Evolutionary conservation across 2,329 filamentous ascomycete genomes (phyloP), one percentile per base, ranked within the genome.

Genomic region (Nemania sp.): DNA sequence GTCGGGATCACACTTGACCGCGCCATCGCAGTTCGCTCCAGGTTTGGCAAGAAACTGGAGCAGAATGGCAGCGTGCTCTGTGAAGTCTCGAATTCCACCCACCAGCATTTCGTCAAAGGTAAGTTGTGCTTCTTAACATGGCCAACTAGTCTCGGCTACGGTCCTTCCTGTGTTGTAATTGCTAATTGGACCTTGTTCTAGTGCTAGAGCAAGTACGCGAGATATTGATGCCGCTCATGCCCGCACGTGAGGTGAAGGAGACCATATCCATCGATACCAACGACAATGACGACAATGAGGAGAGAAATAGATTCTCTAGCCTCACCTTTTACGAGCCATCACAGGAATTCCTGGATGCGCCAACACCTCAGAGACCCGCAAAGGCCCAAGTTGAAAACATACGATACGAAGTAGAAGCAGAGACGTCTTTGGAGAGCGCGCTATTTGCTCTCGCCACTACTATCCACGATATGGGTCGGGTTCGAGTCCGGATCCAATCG

Each of bases 291-390:
- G 39, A 37, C 12, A 51, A 59, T 4, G 41, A 52, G 9, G 22
- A 65, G 3, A 49, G 51, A 15, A 75, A 73, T 52, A 64, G 63
- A 17, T 77, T 77, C 53, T 65, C 64, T 2, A 42, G 55, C 3
- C 60, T 77, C 8, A 59, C 65, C 1, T 55, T 76, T 11, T 65
- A 75, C 34, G 73, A 76, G 20, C 67, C 72, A 1, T 74, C 72
- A 0, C 61, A 72, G 19, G 63, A 61, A 4, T 76, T 76, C 56
- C 34, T 72, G 4, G 57, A 70, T 12, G 65, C 69, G 7, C 66
- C 70, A 0, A 60, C 70, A 36, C 40, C 66, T 7, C 56, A 65
- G 33, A 61, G 57, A 28, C 66, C 60, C 1, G 30, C 24, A 2
- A 53, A 52, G 14, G 34, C 43, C 3, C 47, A 54, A 12, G 40